A percentile compares a stretch with the other conserved stretches of the same genome.
Evolutionary conservation across 2,329 filamentous ascomycete genomes (phyloP).

Genomic region (Chaetothyriales sp.): DNA sequence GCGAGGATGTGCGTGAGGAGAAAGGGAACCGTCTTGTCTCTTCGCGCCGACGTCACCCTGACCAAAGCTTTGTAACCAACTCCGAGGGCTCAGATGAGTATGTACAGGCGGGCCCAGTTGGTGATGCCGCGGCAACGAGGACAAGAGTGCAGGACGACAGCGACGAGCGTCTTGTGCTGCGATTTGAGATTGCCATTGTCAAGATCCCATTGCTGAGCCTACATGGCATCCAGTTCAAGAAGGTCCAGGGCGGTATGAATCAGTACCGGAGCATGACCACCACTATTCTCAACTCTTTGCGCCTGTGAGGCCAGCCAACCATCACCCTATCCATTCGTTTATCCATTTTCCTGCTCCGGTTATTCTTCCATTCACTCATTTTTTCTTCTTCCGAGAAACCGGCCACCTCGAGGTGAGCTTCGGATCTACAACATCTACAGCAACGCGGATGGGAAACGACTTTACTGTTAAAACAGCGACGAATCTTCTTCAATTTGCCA

Average conservation of each 20-base stretch:
- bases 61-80: slow-evolving; percentile 63
- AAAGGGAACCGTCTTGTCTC: slow-evolving; percentile 24
- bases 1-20: slow-evolving; percentile 55
- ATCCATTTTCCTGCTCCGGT: not conserved
- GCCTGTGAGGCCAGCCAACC: slow-evolving; percentile 38
- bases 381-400: not conserved
- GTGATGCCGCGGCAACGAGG: slow-evolving; percentile 68
- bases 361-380: not conserved
- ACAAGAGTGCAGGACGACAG: slow-evolving; percentile 85
- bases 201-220: slow-evolving; percentile 87
- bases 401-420: not conserved
- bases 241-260: slow-evolving; percentile 88
- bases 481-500: not conserved
- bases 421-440: not conserved
- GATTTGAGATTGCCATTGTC: slow-evolving; percentile 94
- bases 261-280: slow-evolving; percentile 98
- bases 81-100: slow-evolving; percentile 77
- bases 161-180: slow-evolving; percentile 65
- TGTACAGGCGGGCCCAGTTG: slow-evolving; percentile 37
- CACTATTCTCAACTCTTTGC: slow-evolving; percentile 75
- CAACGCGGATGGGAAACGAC: not conserved
- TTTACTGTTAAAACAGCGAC: not conserved
- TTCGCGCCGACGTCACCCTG: slow-evolving; percentile 35
- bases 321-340: not conserved
- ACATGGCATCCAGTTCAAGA: slow-evolving; percentile 97